Evolutionary conservation across 495 filamentous ascomycete species (phyloP), one percentile per base, ranked within the genome.

Genomic region (Trichoderma gamsii): DNA sequence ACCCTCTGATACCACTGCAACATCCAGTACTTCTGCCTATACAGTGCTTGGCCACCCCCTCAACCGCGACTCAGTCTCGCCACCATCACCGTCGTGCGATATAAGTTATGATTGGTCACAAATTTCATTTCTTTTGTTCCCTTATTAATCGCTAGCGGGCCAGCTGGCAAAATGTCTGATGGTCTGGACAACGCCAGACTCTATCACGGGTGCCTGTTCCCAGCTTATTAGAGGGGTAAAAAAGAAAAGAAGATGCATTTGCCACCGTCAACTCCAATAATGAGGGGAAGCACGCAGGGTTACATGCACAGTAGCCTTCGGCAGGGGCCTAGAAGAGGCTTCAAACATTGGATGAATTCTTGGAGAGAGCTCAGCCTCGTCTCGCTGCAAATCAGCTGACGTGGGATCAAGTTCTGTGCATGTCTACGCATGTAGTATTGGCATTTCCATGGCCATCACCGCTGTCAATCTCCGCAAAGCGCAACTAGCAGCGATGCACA

Each of bases 301-400:
- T 32, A 29, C 23, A 4, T 23, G 56, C 29, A 29, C 29, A 29
- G 29, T 61, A 21, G 56, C 25, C 5, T 38, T 38, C 35, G 7
- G 35, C 35, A 61, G 25, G 56, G 56, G 56, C 4, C 56, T 61
- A 7, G 56, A 61, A 18, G 25, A 61, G 25, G 56, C 56, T 61
- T 4, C 29, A 29, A 29, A 29, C 29, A 29, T 29, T 29, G 29
- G 29, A 15, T 11, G 15, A 49, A 16, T 49, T 38, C 29, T 1
- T 38, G 35, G 35, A 38, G 56, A 12, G 27, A 8, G 56, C 56
- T 61, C 56, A 61, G 56, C 56, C 56, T 61, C 56, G 56, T 61
- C 56, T 61, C 23, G 27, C 56, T 32, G 56, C 56, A 61, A 61
- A 61, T 61, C 56, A 61, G 56, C 56, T 61, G 56, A 61, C 56